Percentiles rank a stretch among this genome's conserved stretches.
Evolutionary conservation across 2,329 filamentous ascomycete species (phyloP).

Genomic region (Penicillium sp.): DNA sequence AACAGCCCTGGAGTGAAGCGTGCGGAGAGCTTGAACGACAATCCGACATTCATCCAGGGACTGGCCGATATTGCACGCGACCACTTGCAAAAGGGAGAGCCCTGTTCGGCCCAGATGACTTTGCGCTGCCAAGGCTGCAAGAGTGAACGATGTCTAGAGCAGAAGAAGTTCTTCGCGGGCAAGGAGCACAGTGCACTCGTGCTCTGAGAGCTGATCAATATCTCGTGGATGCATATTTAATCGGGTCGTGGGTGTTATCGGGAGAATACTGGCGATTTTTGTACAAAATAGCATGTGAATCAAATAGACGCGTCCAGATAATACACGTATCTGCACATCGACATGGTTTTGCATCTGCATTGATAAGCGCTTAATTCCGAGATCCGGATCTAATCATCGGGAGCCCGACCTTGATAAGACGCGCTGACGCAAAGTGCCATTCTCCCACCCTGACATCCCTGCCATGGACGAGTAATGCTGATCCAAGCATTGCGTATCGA

Average conservation of each 20-base stretch:
- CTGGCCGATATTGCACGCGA: constrained; percentile 78
- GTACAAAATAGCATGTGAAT: constrained; percentile 2
- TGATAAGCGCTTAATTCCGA: constrained; percentile 3
- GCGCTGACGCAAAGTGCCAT: constrained; percentile 2
- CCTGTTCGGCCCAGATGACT: constrained; percentile 80
- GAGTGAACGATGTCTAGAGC: constrained; percentile 76
- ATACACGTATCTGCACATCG: too few relatives aligned
- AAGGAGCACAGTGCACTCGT: constrained; percentile 33
- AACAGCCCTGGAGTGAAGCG: constrained; percentile 77
- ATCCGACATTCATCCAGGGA: constrained; percentile 80
- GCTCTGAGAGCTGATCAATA: constrained; percentile 7
- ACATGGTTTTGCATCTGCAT: too few relatives aligned
- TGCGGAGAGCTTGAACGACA: constrained; percentile 87
- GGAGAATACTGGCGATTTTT: constrained; percentile 2
- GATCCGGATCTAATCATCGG: constrained; percentile 6
- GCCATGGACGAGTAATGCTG: constrained; percentile 11
- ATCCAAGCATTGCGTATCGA: constrained; percentile 5
- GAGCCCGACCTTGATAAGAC: neutral
- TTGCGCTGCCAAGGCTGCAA: constrained; percentile 89
- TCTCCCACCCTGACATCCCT: constrained; percentile 4
- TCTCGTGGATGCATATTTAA: constrained; percentile 3
- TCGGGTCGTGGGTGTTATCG: constrained; percentile 7
- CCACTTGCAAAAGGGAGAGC: constrained; percentile 65
- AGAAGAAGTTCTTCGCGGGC: constrained; percentile 59
- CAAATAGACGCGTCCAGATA: too few relatives aligned